A percentile compares a stretch with the other conserved stretches of the same genome.
Evolutionary conservation across 148 eudicot species (phyloP).

Genomic region (Selenicereus undatus): DNA sequence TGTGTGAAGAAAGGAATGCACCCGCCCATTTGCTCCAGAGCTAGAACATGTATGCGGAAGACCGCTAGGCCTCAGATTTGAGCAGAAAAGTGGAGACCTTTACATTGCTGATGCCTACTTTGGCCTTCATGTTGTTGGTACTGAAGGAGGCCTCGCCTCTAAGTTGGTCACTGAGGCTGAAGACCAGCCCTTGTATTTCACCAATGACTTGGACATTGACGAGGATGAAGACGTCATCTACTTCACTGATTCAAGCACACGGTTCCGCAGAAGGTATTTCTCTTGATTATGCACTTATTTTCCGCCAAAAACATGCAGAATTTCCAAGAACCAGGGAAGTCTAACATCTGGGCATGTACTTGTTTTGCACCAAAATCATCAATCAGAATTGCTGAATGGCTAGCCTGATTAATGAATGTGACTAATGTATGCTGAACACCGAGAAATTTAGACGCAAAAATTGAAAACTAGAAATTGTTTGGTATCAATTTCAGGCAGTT

Average conservation of each 20-base stretch:
- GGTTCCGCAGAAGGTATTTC: slow-evolving; percentile 34
- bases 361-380: background rate
- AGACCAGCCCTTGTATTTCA: slow-evolving; percentile 31
- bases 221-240: slow-evolving; percentile 34
- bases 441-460: background rate
- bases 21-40: slow-evolving; percentile 63
- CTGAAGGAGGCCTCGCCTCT: slow-evolving; percentile 38
- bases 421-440: background rate
- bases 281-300: background rate
- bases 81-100: slow-evolving; percentile 47
- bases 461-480: background rate
- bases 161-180: slow-evolving; percentile 30
- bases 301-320: too few species aligned
- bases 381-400: background rate
- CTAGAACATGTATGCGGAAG: slow-evolving; percentile 60
- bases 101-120: slow-evolving; percentile 74
- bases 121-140: slow-evolving; percentile 72
- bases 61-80: slow-evolving; percentile 52
- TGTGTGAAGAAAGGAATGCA: slow-evolving; percentile 46
- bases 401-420: background rate
- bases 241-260: slow-evolving; percentile 46
- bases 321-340: background rate
- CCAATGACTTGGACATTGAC: slow-evolving; percentile 48
- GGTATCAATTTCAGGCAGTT: slow-evolving; percentile 45
- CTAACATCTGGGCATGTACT: too few species aligned